Evolutionary conservation across 148 eudicot genomes (phyloP), one percentile per base, ranked within the genome.

Genomic region (Euryodendron excelsum): DNA sequence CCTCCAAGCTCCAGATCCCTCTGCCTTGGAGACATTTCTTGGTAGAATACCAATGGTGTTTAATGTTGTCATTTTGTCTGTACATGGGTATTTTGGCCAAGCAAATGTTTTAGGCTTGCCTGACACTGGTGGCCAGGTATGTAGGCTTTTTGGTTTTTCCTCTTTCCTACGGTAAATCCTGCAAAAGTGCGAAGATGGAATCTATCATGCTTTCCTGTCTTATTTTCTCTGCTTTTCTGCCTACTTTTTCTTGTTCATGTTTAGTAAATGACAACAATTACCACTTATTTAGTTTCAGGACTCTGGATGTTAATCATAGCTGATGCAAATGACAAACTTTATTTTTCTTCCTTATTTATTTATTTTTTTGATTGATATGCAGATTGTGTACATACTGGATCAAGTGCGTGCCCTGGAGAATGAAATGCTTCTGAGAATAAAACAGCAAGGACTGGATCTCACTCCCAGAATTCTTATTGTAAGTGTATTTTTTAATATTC

Each of bases 121-220:
- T 28, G 99, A 96, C 77, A 96, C 98, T 70, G 99, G 99, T 78
- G 98, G 99, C 62, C 99, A 96, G 99, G 99, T 96, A 86, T 50
- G 15, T 78, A 53, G 1, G n/a, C 1, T 23, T 25, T 31, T 7
- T 11, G 1, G 30, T 69, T 55, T 53, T 15, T 72, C 28, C 21
- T 55, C 33, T 27, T n/a, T 20, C 47, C 18, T 33, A 11, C 15
- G n/a, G 62, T 44, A 9, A 58, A 21, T 59, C 33, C 37, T 60
- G 68, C 55, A 37, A n/a, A n/a, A 25, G 25, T 39, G 9, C n/a
- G 47, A 47, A 56, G 1, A 55, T 27, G 67, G 68, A 59, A 12
- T 45, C 17, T 1, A 20, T 36, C 30, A 33, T 55, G 23, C 31
- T 73, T 59, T 30, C 39, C 7, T 39, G 31, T 25, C 77, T 58